Evolutionary conservation across 345 rosid genomes (phyloP), one percentile per base, ranked within the genome.

Genomic region (Physaria fendleri): DNA sequence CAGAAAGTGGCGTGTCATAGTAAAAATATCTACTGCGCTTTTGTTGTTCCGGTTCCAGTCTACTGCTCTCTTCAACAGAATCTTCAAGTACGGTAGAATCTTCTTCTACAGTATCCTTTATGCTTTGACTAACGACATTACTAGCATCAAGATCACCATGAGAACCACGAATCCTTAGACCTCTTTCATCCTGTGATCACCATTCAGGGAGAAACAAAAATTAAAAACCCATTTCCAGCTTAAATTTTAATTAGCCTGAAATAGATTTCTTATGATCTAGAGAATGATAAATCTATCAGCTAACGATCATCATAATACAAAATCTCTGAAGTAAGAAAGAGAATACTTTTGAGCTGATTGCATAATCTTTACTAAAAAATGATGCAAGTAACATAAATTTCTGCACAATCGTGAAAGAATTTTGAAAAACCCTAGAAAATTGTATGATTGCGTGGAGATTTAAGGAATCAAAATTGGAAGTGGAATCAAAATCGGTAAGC

Each of bases 1-100:
- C 99, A 42, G 74, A 70, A 28, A 72, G 84, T 0, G 97, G 99
- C 0, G 81, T 20, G 48, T 87, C 99, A 48, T 89, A 92, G 73
- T 59, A 81, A 72, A 92, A 92, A 72, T 80, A 92, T 73, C 83
- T 88, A 28, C 93, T 87, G 1, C 40, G 64, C 70, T 76, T 84
- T 34, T 62, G 77, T 16, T 59, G 29, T 4, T 49, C 55, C 3
- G 29, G 12, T 42, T 62, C 54, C 3, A 25, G 17, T 43, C 55
- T 58, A 40, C 33, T 50, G 15, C 29, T 58, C 41, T 64, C 66
- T 1, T 49, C 69, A 12, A 21, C 62, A 28, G 32, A 42, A 5
- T 20, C 56, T 39, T 55, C 59, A 38, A 25, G 34, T 4, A 29
- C 46, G 5, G 32, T 34, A 48, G 54, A 56, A 40, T 2, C 42